These are phyloP conservation scores for Pichiaceae sp. DNA, from an alignment of 1,139 yeast species.

Conservation along the genomic window DNA sequence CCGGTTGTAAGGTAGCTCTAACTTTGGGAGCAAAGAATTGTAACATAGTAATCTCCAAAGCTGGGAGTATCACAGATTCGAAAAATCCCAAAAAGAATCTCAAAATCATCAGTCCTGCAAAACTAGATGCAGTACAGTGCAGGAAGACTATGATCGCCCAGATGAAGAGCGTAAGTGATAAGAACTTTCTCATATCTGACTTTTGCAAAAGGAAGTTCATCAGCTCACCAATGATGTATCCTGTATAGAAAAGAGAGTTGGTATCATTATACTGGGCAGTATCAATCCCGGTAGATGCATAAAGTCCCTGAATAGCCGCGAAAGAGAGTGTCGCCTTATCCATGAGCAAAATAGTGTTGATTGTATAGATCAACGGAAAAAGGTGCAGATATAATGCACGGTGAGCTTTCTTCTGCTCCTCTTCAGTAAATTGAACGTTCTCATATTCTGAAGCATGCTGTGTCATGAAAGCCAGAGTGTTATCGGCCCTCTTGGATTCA, in stretches of 20 bases:
- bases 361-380: constrained; percentile 22
- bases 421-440: constrained; percentile 9
- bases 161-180: constrained; percentile 18
- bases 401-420: constrained; percentile 22
- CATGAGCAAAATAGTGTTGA: constrained; percentile 30
- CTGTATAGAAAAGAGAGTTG: constrained; percentile 33
- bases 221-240: constrained; percentile 26
- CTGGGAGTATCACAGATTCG: constrained; percentile 26
- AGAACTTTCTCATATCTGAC: constrained; percentile 23
- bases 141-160: constrained; percentile 24
- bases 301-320: constrained; percentile 33
- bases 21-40: constrained; percentile 27
- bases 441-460: background rate
- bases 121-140: constrained; percentile 23
- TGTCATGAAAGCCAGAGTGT: background rate
- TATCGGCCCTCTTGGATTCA: no score
- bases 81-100: constrained; percentile 24
- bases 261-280: constrained; percentile 25
- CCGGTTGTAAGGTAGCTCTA: constrained; percentile 25
- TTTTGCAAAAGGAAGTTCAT: constrained; percentile 21
- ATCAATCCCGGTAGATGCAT: constrained; percentile 29
- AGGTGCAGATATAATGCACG: constrained; percentile 21
- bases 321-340: constrained; percentile 34
- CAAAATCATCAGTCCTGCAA: constrained; percentile 22
- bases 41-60: constrained; percentile 23